A percentile compares a stretch with the other conserved stretches of the same genome.
phyloP scores from a whole-genome alignment of 371 early-diverging fungal genomes.

The Mortierella sp. region DNA sequence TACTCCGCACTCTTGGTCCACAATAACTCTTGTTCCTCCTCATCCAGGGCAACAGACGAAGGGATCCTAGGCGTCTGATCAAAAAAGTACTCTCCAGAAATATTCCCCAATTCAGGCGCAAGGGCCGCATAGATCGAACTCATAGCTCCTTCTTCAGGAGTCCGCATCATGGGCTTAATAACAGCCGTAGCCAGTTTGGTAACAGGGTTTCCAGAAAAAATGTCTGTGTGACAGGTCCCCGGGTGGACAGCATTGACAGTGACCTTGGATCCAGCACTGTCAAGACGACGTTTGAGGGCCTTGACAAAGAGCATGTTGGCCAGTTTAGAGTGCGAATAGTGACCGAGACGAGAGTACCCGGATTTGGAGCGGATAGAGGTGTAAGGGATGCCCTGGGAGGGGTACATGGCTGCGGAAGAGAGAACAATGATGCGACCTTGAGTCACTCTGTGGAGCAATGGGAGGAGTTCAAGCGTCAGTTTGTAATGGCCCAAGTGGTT shows the following conservation, averaged over 20 bases:
- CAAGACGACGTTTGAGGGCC: slow-evolving; percentile 55
- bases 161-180: not conserved
- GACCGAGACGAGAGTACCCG: slow-evolving; percentile 48
- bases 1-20: slow-evolving; percentile 30
- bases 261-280: slow-evolving; percentile 43
- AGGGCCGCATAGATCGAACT: slow-evolving; percentile 59
- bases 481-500: slow-evolving; percentile 27
- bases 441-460: slow-evolving; percentile 42
- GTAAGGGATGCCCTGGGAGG: slow-evolving; percentile 51
- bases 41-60: not conserved
- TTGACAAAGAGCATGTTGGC: slow-evolving; percentile 69
- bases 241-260: slow-evolving; percentile 65
- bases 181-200: slow-evolving; percentile 1
- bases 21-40: slow-evolving; percentile 17
- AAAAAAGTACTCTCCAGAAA: slow-evolving; percentile 56
- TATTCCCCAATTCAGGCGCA: slow-evolving; percentile 49
- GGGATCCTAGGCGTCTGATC: not conserved
- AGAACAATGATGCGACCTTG: slow-evolving; percentile 64
- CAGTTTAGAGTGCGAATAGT: slow-evolving; percentile 67
- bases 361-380: slow-evolving; percentile 32
- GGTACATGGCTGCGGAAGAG: slow-evolving; percentile 56
- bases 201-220: slow-evolving; percentile 38
- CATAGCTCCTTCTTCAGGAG: slow-evolving; percentile 58
- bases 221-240: slow-evolving; percentile 60
- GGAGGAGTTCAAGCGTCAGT: slow-evolving; percentile 58